Evolutionary conservation across 1,284 basidiomycete species (phyloP).

Genomic region (Leccinum laetum): DNA sequence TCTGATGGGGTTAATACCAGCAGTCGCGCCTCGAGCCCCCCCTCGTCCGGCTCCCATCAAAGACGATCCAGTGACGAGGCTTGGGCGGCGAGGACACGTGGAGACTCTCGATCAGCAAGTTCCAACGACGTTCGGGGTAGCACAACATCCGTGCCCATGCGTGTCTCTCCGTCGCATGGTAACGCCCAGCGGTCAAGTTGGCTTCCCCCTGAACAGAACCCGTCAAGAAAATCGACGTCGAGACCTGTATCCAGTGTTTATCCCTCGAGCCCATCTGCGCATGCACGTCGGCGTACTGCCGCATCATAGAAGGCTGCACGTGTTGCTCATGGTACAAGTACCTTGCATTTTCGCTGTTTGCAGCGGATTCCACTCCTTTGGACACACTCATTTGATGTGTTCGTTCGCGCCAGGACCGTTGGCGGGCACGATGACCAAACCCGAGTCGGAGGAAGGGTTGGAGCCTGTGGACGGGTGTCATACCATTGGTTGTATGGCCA

Average conservation of each 20-base stretch:
- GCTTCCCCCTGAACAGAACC: conserved; percentile 20
- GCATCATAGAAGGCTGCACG: conserved; percentile 22
- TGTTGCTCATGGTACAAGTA: not conserved
- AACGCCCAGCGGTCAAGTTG: conserved; percentile 26
- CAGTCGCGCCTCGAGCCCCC: conserved; percentile 20
- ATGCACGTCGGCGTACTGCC: conserved; percentile 20
- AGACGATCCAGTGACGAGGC: conserved; percentile 34
- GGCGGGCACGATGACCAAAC: too few relatives aligned
- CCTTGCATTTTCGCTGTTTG: conserved; percentile 10
- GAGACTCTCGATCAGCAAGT: conserved; percentile 17
- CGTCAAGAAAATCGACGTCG: conserved; percentile 11
- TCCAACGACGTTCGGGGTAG: conserved; percentile 19
- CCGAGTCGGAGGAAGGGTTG: too few relatives aligned
- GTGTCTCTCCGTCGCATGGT: conserved; percentile 10
- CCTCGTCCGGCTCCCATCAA: conserved; percentile 25
- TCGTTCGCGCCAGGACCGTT: too few relatives aligned
- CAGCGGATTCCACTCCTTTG: conserved; percentile 19
- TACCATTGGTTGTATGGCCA: too few relatives aligned
- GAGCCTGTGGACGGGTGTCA: too few relatives aligned
- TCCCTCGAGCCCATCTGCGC: conserved; percentile 10
- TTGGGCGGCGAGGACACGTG: conserved; percentile 9
- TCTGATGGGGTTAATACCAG: conserved; percentile 19
- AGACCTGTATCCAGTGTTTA: conserved; percentile 22
- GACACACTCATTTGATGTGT: conserved; percentile 32
- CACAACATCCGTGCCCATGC: conserved; percentile 9